Percentiles rank a stretch among this genome's conserved stretches.
phyloP scores from a whole-genome alignment of 352 stramenopile species.

The Pythium plurisporium region DNA sequence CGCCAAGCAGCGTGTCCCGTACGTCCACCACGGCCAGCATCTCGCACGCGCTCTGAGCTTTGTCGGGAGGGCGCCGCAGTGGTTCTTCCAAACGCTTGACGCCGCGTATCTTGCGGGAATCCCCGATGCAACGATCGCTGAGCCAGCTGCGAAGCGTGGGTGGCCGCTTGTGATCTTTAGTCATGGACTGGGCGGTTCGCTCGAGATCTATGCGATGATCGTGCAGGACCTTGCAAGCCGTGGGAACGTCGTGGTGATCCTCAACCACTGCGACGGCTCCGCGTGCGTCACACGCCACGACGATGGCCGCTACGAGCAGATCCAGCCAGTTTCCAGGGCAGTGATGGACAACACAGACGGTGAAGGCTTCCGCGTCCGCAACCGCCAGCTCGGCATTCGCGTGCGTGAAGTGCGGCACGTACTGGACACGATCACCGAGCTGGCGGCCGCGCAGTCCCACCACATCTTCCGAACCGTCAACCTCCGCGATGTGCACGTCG shows the following conservation, averaged over 20 bases:
- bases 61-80: conserved; percentile 45
- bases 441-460: neutral
- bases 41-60: conserved; percentile 40
- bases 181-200: conserved; percentile 47
- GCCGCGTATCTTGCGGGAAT: conserved; percentile 45
- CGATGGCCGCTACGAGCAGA: conserved; percentile 38
- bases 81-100: conserved; percentile 48
- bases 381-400: conserved; percentile 41
- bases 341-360: conserved; percentile 39
- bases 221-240: conserved; percentile 66
- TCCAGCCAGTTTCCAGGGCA: conserved; percentile 37
- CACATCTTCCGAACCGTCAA: conserved; percentile 32
- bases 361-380: conserved; percentile 46
- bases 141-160: neutral
- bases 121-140: conserved; percentile 35
- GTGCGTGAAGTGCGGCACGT: conserved; percentile 42
- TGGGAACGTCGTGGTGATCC: conserved; percentile 48
- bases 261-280: conserved; percentile 64
- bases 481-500: conserved; percentile 31
- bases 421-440: conserved; percentile 26
- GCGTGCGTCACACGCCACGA: conserved; percentile 37
- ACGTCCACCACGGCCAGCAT: conserved; percentile 54
- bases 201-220: conserved; percentile 61
- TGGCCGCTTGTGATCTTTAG: conserved; percentile 64
- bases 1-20: conserved; percentile 17